Conservation (phyloP, 768 basidiomycete species). For the Xerocomellus intermedius region DNA sequence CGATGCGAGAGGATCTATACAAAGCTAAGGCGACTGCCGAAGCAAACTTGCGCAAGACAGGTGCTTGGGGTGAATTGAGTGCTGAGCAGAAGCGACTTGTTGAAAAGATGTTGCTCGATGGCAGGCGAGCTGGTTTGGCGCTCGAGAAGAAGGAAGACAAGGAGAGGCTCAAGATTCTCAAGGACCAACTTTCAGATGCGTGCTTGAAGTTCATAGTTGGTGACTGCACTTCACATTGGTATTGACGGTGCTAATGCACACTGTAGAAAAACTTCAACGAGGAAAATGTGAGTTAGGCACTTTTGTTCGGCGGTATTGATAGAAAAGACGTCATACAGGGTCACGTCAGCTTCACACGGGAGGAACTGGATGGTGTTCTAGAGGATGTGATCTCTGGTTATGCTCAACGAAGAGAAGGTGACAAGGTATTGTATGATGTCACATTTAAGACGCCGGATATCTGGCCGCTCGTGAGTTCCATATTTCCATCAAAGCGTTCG, state of each 20-base stretch:
- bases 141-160: conserved; percentile 62
- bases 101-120: conserved; percentile 75
- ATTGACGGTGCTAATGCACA: not conserved
- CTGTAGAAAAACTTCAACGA: conserved; percentile 83
- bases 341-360: conserved; percentile 57
- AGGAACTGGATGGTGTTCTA: conserved; percentile 80
- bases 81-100: conserved; percentile 72
- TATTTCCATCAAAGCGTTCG: not conserved
- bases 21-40: conserved; percentile 65
- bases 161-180: conserved; percentile 52
- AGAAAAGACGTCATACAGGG: conserved; percentile 40
- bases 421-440: conserved; percentile 60
- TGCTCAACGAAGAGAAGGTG: conserved; percentile 56
- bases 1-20: conserved; percentile 81
- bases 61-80: conserved; percentile 58
- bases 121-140: conserved; percentile 72
- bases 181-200: conserved; percentile 73
- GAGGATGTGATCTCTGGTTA: conserved; percentile 76
- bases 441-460: conserved; percentile 84
- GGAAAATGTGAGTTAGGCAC: conserved; percentile 54
- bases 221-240: conserved; percentile 1
- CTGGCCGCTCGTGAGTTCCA: conserved; percentile 58
- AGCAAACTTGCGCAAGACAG: conserved; percentile 61
- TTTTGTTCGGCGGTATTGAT: not conserved
- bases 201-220: conserved; percentile 74